These are phyloP conservation scores for Hypericum androsaemum DNA, from an alignment of 345 rosid genomes.

Conservation along the genomic window DNA sequence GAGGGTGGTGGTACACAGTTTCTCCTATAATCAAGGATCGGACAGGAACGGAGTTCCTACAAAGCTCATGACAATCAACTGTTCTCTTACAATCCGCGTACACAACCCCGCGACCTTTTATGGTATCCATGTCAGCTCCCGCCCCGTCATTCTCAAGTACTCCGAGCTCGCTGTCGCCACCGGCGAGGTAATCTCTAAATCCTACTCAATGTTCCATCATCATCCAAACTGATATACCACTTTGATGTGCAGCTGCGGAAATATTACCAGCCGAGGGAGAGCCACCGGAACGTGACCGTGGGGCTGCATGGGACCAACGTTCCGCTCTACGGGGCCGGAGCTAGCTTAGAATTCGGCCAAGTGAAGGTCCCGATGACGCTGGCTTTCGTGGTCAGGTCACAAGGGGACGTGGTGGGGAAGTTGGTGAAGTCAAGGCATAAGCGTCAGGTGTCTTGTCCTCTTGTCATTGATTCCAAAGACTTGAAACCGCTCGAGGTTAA, in stretches of 20 bases:
- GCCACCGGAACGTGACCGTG: conserved; percentile 10
- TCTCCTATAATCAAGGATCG: conserved; percentile 15
- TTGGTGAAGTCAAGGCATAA: conserved; percentile 14
- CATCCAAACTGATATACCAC: neutral
- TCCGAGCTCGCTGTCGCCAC: conserved; percentile 14
- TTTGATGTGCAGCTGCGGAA: conserved; percentile 13
- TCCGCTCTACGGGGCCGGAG: conserved; percentile 17
- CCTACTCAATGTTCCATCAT: neutral
- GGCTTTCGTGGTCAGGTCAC: conserved; percentile 8
- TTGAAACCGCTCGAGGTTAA: neutral
- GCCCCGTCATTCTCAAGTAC: conserved; percentile 13
- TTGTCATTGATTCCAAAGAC: conserved; percentile 1
- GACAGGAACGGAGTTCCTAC: conserved; percentile 19
- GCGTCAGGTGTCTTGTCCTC: conserved; percentile 12
- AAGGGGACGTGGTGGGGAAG: conserved; percentile 17
- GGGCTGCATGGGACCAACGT: conserved; percentile 9
- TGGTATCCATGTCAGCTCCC: conserved; percentile 15
- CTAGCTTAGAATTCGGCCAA: neutral
- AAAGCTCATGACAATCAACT: conserved; percentile 11
- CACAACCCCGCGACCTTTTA: conserved; percentile 13
- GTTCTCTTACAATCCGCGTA: conserved; percentile 15
- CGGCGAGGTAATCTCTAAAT: conserved; percentile 9
- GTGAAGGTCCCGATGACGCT: conserved; percentile 9
- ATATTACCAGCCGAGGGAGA: conserved; percentile 17
- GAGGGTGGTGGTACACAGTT: conserved; percentile 15